phyloP scores from a whole-genome alignment of 371 early-diverging fungal species.

The Zancudomyces culisetae region DNA sequence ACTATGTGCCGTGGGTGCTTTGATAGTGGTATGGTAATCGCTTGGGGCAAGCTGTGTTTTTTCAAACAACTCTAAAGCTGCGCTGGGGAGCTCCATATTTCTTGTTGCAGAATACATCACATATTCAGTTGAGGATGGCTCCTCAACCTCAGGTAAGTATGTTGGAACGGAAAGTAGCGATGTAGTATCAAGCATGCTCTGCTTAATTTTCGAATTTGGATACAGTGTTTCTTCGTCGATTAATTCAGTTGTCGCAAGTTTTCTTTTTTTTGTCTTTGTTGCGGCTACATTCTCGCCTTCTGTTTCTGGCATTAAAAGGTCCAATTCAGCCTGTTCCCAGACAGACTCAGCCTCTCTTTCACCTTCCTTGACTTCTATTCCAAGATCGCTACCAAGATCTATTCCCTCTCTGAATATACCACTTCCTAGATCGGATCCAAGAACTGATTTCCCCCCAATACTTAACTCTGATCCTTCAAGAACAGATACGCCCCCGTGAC shows the following conservation, averaged over 20 bases:
- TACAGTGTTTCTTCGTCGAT: background rate
- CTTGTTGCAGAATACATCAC: background rate
- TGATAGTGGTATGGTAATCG: background rate
- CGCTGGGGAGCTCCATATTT: background rate
- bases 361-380: no score
- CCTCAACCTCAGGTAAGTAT: no score
- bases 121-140: background rate
- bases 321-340: constrained; percentile 1
- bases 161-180: background rate
- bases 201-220: background rate
- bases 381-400: background rate
- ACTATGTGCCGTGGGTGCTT: background rate
- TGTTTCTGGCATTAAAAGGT: background rate
- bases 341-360: no score
- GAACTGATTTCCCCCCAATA: no score
- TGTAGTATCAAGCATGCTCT: background rate
- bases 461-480: background rate
- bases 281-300: background rate
- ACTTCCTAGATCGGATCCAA: background rate
- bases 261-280: background rate
- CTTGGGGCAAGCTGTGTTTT: background rate
- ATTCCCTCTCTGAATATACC: background rate
- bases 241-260: background rate
- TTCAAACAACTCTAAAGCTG: background rate
- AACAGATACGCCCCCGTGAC: background rate